These are phyloP conservation scores for Arxiozyma telluris DNA, from an alignment of 1,139 yeast species.

Conservation along the genomic window DNA sequence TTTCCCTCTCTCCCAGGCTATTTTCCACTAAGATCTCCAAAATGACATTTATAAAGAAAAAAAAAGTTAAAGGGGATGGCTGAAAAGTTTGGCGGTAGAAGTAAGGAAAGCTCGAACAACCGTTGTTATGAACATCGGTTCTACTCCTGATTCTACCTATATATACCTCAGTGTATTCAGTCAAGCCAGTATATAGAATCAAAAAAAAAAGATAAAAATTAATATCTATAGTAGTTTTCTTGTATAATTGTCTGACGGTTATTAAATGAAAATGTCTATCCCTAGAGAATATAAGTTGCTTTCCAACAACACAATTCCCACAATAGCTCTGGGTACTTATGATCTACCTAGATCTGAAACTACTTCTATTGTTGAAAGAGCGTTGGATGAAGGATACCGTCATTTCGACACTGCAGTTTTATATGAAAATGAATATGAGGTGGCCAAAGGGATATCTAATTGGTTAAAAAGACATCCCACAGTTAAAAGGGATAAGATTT, in stretches of 20 bases:
- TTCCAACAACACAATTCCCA: conserved; percentile 44
- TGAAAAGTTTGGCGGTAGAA: background rate
- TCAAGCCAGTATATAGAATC: background rate
- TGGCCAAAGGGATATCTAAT: conserved; percentile 41
- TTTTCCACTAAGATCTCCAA: background rate
- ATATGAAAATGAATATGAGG: conserved; percentile 51
- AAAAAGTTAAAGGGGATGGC: background rate
- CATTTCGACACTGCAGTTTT: conserved; percentile 56
- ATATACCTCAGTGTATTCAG: too few relatives aligned
- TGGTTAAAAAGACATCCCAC: conserved; percentile 46
- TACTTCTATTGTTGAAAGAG: conserved; percentile 38
- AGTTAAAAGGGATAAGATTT: conserved; percentile 48
- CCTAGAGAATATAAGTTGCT: conserved; percentile 29
- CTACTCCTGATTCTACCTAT: too few relatives aligned
- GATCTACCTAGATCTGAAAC: conserved; percentile 37
- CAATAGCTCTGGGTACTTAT: conserved; percentile 53
- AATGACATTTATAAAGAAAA: too few relatives aligned
- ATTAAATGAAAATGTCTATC: conserved; percentile 7
- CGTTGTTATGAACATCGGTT: background rate
- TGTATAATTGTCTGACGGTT: too few relatives aligned
- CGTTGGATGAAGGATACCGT: conserved; percentile 58
- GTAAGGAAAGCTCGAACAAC: background rate
- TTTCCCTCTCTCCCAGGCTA: too few relatives aligned
- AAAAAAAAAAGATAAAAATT: too few relatives aligned
- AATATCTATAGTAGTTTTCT: too few relatives aligned